These are phyloP conservation scores for Sphenostylis stenocarpa DNA, from an alignment of 306 rosid genomes.

Conservation along the genomic window DNA sequence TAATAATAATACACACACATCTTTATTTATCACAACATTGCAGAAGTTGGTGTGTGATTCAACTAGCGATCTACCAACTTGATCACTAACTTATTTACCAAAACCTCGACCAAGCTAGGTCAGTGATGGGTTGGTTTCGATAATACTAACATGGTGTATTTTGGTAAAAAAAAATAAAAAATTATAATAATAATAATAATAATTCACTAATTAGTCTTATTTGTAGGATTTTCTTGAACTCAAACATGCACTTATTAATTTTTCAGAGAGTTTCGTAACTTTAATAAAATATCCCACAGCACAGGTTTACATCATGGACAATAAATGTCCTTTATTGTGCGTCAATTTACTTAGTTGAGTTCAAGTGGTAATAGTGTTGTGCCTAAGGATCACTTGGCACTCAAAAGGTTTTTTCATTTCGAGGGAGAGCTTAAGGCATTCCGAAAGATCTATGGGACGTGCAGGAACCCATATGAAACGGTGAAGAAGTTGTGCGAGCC, in stretches of 20 bases:
- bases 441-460: constrained; percentile 51
- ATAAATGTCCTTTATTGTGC: background rate
- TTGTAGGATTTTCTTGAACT: background rate
- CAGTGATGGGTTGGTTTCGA: too few relatives aligned
- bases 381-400: constrained; percentile 38
- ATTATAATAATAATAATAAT: too few relatives aligned
- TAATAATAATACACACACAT: too few relatives aligned
- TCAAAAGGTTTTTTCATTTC: constrained; percentile 61
- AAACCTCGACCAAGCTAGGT: too few relatives aligned
- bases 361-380: background rate
- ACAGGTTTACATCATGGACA: background rate
- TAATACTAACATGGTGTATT: too few relatives aligned
- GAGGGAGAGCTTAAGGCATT: constrained; percentile 59
- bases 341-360: background rate
- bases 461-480: constrained; percentile 54
- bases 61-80: too few relatives aligned
- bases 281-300: too few relatives aligned
- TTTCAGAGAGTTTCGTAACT: background rate
- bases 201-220: background rate
- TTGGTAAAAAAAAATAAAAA: background rate
- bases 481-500: constrained; percentile 70
- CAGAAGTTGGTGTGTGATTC: too few relatives aligned
- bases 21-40: too few relatives aligned
- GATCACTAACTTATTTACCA: too few relatives aligned
- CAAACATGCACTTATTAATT: background rate